A percentile compares a stretch with the other conserved stretches of the same genome.
Evolutionary conservation across 2,329 filamentous ascomycete genomes (phyloP).

Genomic region (Cordyceps cicadae): DNA sequence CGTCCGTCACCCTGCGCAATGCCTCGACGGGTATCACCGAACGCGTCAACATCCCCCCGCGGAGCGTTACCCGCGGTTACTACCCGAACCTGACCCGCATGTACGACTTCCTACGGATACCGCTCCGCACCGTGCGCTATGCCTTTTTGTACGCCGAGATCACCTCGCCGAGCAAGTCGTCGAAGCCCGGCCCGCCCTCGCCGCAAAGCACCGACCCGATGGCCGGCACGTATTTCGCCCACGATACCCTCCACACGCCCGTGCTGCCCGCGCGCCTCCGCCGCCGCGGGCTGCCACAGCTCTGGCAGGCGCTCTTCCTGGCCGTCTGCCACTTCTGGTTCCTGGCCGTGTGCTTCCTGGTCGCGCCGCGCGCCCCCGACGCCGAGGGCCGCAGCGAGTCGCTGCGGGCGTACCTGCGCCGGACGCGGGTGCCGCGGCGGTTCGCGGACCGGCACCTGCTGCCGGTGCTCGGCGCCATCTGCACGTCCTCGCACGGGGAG

Average conservation of each 20-base stretch:
- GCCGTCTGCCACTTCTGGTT: constrained; percentile 46
- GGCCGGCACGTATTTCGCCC: constrained; percentile 37
- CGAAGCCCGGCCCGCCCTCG: constrained; percentile 11
- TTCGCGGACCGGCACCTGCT: constrained; percentile 43
- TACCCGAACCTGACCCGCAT: constrained; percentile 47
- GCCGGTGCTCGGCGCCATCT: constrained; percentile 45
- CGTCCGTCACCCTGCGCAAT: constrained; percentile 29
- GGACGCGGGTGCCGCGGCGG: constrained; percentile 40
- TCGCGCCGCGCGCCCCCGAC: constrained; percentile 25
- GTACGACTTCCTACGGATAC: constrained; percentile 46
- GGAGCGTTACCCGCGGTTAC: constrained; percentile 34
- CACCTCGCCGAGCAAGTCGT: neutral
- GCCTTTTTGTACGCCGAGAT: constrained; percentile 41
- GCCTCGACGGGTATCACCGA: constrained; percentile 22
- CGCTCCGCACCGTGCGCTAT: constrained; percentile 42
- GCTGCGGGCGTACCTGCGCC: constrained; percentile 38
- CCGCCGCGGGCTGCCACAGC: neutral
- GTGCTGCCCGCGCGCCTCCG: constrained; percentile 13
- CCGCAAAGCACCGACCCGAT: constrained; percentile 1
- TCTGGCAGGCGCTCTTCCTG: constrained; percentile 23
- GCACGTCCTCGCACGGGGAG: constrained; percentile 44
- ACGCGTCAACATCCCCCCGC: constrained; percentile 32
- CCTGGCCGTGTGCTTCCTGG: constrained; percentile 40
- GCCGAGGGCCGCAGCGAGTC: constrained; percentile 28
- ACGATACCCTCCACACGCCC: neutral